Evolutionary conservation across 2,329 filamentous ascomycete genomes (phyloP).

Genomic region (Cordyceps farinosa): DNA sequence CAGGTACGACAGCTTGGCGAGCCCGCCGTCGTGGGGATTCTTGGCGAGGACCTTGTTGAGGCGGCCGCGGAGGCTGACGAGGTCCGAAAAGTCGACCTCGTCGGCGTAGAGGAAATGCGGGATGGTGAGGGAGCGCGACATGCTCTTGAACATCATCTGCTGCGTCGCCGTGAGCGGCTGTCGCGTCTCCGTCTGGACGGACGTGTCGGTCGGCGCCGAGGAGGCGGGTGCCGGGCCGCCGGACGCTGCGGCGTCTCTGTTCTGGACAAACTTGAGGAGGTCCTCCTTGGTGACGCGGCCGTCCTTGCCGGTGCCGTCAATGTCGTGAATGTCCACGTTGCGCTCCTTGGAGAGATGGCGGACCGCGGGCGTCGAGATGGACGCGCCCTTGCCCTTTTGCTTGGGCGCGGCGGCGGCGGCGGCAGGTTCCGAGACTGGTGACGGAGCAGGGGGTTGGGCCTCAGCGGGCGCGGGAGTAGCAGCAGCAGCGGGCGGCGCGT

Average conservation of each 20-base stretch:
- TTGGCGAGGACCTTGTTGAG: constrained; percentile 63
- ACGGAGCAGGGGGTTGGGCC: constrained; percentile 14
- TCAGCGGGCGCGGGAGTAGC: constrained; percentile 10
- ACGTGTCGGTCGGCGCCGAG: constrained; percentile 30
- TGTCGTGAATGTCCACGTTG: constrained; percentile 70
- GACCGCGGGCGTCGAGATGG: constrained; percentile 87
- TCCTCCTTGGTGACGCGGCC: constrained; percentile 92
- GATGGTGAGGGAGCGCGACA: constrained; percentile 87
- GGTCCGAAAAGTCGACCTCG: constrained; percentile 74
- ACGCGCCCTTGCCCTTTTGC: constrained; percentile 61
- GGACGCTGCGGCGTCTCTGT: constrained; percentile 39
- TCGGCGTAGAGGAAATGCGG: constrained; percentile 96
- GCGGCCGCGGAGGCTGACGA: constrained; percentile 68
- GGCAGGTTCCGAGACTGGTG: constrained; percentile 3
- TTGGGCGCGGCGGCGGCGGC: constrained; percentile 22
- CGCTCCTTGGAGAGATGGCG: constrained; percentile 80
- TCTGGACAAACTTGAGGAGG: constrained; percentile 67
- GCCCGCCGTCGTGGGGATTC: constrained; percentile 39
- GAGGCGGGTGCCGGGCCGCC: constrained; percentile 25
- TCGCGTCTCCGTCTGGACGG: constrained; percentile 63
- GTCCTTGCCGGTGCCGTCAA: constrained; percentile 83
- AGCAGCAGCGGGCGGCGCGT: constrained; percentile 15
- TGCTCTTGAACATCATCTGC: constrained; percentile 92
- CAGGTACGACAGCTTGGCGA: constrained; percentile 77
- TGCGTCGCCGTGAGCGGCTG: constrained; percentile 74